Percentiles rank a stretch among this genome's conserved stretches.
These are phyloP conservation scores for Chaetomium sp. DNA, from an alignment of 2,329 filamentous ascomycete genomes.

Conservation along the genomic window DNA sequence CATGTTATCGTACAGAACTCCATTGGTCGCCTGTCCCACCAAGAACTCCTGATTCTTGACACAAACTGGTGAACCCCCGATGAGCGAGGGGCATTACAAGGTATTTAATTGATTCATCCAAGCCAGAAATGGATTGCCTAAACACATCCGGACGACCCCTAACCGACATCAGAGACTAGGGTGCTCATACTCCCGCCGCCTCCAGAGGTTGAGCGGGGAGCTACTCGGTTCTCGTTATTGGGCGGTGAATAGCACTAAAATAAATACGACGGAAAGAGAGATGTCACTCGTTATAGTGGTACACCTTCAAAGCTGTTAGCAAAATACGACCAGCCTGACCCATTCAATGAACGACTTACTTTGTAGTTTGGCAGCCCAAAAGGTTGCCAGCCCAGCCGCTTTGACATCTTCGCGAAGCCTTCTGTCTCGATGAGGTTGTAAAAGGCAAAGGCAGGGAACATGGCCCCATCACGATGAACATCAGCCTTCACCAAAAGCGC, in stretches of 20 bases:
- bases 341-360: slow-evolving; percentile 45
- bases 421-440: slow-evolving; percentile 98
- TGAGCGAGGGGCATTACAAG: not conserved
- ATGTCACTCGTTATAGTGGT: slow-evolving; percentile 78
- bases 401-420: slow-evolving; percentile 96
- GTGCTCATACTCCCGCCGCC: too few species aligned
- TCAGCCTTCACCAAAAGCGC: slow-evolving; percentile 92
- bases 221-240: too few species aligned
- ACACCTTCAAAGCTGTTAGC: slow-evolving; percentile 53
- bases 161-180: too few species aligned
- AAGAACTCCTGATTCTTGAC: not conserved
- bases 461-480: slow-evolving; percentile 92
- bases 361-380: slow-evolving; percentile 95
- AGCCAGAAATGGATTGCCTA: not conserved
- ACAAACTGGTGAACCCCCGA: not conserved
- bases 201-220: too few species aligned
- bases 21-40: slow-evolving; percentile 8
- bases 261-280: not conserved
- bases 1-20: slow-evolving; percentile 4
- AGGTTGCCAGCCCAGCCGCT: slow-evolving; percentile 74
- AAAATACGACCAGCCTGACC: not conserved
- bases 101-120: not conserved
- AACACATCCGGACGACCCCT: too few species aligned
- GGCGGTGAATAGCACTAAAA: not conserved
- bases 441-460: slow-evolving; percentile 96